Evolutionary conservation across 805 yeast genomes (phyloP).

Genomic region (Yarrowia sp.): DNA sequence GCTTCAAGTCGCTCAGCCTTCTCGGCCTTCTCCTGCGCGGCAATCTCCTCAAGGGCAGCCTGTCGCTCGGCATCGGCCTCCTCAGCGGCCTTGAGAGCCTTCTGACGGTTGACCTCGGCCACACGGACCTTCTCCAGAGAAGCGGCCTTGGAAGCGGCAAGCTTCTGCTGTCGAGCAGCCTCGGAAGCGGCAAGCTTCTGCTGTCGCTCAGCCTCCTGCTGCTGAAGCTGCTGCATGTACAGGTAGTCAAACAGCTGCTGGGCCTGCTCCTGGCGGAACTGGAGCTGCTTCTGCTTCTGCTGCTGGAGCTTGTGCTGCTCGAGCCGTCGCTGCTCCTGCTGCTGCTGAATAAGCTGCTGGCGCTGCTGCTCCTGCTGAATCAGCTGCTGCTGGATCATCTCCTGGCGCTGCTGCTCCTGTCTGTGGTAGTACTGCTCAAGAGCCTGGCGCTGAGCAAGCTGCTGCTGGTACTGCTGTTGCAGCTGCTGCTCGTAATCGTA

Average conservation of each 20-base stretch:
- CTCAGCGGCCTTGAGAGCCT: background rate
- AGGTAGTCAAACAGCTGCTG: constrained; percentile 4
- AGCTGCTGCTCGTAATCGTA: constrained; percentile 7
- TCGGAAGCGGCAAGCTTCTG: too few species aligned
- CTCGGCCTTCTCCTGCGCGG: background rate
- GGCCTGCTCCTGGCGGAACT: background rate
- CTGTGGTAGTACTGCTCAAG: background rate
- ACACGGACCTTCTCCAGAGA: constrained; percentile 5
- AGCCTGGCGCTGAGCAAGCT: background rate
- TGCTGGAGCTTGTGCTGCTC: background rate
- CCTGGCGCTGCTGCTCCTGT: background rate
- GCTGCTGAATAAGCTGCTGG: background rate
- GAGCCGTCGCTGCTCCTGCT: background rate
- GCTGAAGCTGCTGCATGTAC: constrained; percentile 5
- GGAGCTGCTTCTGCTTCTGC: background rate
- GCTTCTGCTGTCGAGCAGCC: background rate
- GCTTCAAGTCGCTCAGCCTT: background rate
- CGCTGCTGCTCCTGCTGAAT: background rate
- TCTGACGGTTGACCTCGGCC: background rate
- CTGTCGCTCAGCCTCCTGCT: background rate
- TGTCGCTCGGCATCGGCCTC: background rate
- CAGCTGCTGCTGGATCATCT: background rate
- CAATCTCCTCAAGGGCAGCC: background rate
- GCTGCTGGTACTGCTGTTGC: constrained; percentile 2
- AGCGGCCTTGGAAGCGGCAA: background rate